Conservation (phyloP, 345 rosid genomes). For the Carallia brachiata region DNA sequence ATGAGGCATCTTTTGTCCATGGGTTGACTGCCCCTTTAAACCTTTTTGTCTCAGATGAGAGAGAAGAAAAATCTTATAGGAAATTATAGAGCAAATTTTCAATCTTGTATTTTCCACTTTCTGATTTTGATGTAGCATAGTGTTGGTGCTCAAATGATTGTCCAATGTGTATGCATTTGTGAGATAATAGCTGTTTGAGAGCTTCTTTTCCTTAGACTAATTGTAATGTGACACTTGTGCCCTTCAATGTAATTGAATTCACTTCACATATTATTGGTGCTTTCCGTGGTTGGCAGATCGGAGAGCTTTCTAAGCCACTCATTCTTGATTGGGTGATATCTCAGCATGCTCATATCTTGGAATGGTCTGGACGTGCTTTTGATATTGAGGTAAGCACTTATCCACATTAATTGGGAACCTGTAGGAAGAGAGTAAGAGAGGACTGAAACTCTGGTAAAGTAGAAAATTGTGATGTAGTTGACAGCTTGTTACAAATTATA, state of each 20-base stretch:
- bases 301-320: constrained; percentile 62
- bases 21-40: background rate
- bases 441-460: no score
- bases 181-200: constrained; percentile 7
- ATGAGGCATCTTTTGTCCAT: background rate
- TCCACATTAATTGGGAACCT: background rate
- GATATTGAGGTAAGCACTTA: constrained; percentile 75
- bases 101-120: no score
- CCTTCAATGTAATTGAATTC: constrained; percentile 8
- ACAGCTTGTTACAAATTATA: no score
- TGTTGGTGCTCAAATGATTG: background rate
- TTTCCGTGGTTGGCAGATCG: constrained; percentile 52
- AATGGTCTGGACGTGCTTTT: constrained; percentile 88
- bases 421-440: background rate
- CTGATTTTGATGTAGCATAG: no score
- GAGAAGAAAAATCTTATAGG: background rate
- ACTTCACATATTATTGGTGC: constrained; percentile 3
- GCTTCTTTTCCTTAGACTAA: background rate
- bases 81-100: no score
- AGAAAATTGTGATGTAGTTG: no score
- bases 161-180: background rate
- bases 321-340: constrained; percentile 96
- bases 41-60: no score
- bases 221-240: constrained; percentile 1
- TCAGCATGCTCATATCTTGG: constrained; percentile 83